Conservation (phyloP, 768 basidiomycete genomes). For the Russula olivacea region DNA sequence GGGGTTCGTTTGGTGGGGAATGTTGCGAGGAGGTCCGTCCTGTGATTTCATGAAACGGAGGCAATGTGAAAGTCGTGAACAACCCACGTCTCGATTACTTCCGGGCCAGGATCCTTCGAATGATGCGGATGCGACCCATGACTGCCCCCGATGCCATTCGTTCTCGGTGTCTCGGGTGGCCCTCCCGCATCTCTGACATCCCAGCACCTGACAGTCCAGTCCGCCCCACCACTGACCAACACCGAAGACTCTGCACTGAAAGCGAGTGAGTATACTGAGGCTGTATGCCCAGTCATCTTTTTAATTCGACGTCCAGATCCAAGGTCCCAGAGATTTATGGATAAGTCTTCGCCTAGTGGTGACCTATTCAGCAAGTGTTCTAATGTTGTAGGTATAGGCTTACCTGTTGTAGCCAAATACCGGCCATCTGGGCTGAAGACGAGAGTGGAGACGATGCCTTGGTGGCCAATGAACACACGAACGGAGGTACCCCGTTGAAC, state of each 20-base stretch:
- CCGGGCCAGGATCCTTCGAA: conserved; percentile 37
- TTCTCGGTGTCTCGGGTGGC: conserved; percentile 46
- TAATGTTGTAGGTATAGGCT: conserved; percentile 4
- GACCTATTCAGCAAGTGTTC: not conserved
- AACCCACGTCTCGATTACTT: conserved; percentile 67
- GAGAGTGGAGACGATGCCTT: conserved; percentile 77
- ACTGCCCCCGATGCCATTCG: conserved; percentile 44
- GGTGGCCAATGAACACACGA: conserved; percentile 93
- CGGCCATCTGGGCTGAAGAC: conserved; percentile 92
- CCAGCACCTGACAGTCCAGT: conserved; percentile 99
- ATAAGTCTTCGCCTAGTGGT: conserved; percentile 73
- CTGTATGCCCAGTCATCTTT: conserved; percentile 91
- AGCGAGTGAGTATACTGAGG: conserved; percentile 82
- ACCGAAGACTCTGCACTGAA: conserved; percentile 91
- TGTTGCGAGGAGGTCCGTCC: conserved; percentile 79
- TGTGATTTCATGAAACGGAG: conserved; percentile 32
- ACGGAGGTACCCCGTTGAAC: conserved; percentile 93
- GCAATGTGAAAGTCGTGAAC: conserved; percentile 6
- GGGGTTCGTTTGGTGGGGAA: conserved; percentile 97
- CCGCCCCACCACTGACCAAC: conserved; percentile 85
- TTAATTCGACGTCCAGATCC: conserved; percentile 92
- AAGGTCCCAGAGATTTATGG: conserved; percentile 95
- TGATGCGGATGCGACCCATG: conserved; percentile 23
- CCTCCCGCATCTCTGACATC: conserved; percentile 83
- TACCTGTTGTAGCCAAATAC: conserved; percentile 87